Base-by-base conservation (phyloP, 768 basidiomycete species). In the Russula vinacea region DNA sequence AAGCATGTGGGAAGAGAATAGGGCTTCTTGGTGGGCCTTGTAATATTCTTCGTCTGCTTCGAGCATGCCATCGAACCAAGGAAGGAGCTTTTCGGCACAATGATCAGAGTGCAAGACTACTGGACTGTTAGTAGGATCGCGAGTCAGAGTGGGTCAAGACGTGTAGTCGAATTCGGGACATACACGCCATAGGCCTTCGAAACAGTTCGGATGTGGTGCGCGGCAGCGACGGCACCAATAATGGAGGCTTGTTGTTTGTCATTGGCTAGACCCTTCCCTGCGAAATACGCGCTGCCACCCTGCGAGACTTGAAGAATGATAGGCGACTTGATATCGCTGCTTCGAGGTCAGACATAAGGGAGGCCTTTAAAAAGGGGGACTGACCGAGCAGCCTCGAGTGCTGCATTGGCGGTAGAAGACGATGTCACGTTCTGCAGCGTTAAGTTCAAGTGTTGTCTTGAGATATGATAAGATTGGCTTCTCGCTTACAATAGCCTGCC, bases 31-130 rank as follows among this genome's bases (percentile, higher is more conserved):
- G 80, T 98, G 88, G 69, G 85, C 78, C 77, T 90, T 93, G 84
- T 81, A 97, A 81, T 96, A 94, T 22, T 82, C 90, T 78, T 97
- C 90, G 72, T 99, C 89, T 58, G 95, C 96, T 56, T 85, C 90
- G 74, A 98, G 92, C 97, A 99, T 98, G 61, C 94, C 96, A 76
- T 99, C 97, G 76, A 98, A 95, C 97, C 97, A 99, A 5, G 90
- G 95, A 61, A 99, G 86, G 68, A 98, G 91, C 78, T 99, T 98
- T 72, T 96, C 80, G 16, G 97, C 97, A 74, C 97, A 99, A 81
- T 99, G 97, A 77, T 99, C 97, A 66, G 92, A 89, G 87, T 99
- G 96, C 72, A 99, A 81, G 62, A 99, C 84, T 73, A 99, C 97
- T 72, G 97, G 97, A 67, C 92, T 94, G 60, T 50, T 19, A 22